These are phyloP conservation scores for Larix kaempferi DNA, from an alignment of 75 land plant species.

Conservation along the genomic window DNA sequence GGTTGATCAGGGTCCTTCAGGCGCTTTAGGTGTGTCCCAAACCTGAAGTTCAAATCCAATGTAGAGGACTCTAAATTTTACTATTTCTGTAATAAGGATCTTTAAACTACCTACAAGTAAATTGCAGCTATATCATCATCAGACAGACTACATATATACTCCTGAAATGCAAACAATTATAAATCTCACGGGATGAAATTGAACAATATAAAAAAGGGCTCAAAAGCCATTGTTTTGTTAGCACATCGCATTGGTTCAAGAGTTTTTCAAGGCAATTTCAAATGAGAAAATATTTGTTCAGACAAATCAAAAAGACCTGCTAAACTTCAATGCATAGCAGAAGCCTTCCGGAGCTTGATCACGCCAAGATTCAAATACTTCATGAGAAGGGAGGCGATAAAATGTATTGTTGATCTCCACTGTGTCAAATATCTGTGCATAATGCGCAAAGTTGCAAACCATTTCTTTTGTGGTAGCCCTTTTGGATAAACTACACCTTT, in stretches of 20 bases:
- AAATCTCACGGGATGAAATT: no score
- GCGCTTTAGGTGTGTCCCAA: slow-evolving; percentile 36
- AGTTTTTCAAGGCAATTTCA: neutral
- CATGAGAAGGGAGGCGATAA: slow-evolving; percentile 23
- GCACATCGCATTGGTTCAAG: neutral
- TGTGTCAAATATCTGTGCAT: slow-evolving; percentile 27
- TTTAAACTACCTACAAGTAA: neutral
- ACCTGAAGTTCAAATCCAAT: slow-evolving; percentile 15
- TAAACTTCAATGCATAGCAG: slow-evolving; percentile 31
- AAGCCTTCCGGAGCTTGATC: slow-evolving; percentile 23
- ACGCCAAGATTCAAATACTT: slow-evolving; percentile 20
- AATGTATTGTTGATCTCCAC: slow-evolving; percentile 37
- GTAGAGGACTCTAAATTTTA: neutral
- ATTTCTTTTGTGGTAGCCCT: slow-evolving; percentile 20
- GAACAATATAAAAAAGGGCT: neutral
- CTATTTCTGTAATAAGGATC: no score
- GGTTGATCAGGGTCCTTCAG: slow-evolving; percentile 27
- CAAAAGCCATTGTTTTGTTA: neutral
- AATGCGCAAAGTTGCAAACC: slow-evolving; percentile 27
- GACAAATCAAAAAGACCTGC: slow-evolving; percentile 18
- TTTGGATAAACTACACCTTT: slow-evolving; percentile 24
- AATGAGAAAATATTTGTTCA: neutral
- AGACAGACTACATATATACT: no score
- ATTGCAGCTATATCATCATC: neutral
- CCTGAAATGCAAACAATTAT: no score